Conservation (phyloP, 345 rosid genomes). For the Euphorbia tirucalli region DNA sequence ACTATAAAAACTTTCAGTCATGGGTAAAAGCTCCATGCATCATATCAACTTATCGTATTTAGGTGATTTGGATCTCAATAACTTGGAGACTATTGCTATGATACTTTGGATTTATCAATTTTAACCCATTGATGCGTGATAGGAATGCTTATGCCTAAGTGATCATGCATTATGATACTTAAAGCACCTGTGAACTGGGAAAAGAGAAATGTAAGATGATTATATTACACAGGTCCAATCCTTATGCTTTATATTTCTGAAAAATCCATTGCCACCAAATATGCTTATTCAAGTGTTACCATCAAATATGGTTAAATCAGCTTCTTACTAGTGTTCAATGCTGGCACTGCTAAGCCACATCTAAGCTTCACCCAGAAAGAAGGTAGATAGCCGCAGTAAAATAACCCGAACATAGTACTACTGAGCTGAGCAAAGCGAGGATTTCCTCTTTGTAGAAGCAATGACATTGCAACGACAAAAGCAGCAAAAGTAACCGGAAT, state of each 20-base stretch:
- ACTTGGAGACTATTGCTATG: neutral
- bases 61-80: neutral
- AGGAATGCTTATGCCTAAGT: neutral
- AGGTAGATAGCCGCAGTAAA: conserved; percentile 90
- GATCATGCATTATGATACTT: neutral
- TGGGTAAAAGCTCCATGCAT: neutral
- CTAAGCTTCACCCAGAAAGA: conserved; percentile 95
- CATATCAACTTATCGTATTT: neutral
- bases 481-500: conserved; percentile 77
- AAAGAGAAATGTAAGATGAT: neutral
- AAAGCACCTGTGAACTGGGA: neutral
- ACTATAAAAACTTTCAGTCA: neutral
- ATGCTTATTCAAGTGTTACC: conserved; percentile 2
- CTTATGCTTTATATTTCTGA: neutral
- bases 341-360: conserved; percentile 78
- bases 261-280: neutral
- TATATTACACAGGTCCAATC: neutral
- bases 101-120: neutral
- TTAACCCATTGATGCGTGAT: neutral
- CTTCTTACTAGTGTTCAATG: conserved; percentile 71
- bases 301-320: conserved; percentile 10
- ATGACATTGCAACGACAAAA: conserved; percentile 69
- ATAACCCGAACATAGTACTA: conserved; percentile 82
- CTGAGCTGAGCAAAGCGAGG: conserved; percentile 94
- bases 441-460: conserved; percentile 81